Base-by-base conservation (phyloP, 2,329 filamentous ascomycete species). In the Penicillium sp. region DNA sequence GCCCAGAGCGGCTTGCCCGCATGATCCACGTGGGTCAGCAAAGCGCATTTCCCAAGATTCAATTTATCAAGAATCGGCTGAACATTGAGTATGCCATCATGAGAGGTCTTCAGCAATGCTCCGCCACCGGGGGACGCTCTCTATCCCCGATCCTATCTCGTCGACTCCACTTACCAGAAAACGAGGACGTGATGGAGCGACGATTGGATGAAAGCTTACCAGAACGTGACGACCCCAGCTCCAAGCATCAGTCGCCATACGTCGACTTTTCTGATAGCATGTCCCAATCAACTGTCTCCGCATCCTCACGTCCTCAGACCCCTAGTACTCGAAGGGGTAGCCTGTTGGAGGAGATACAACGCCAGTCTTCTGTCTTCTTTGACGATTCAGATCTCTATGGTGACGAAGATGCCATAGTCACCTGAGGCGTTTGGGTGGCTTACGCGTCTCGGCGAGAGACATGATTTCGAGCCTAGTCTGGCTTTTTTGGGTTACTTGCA, bases 11-110 rank as follows among this genome's bases (percentile, higher is more conserved):
- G 3, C 74, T 98, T 9, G 89, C 87, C 6, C 80, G 87, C 32
- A 96, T 97, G 92, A 81, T 98, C 12, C 87, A 90, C 54, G 87
- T 89, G 50, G 93, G 93, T 18, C 87, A 95, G 68, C 88, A 93
- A 69, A 90, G 87, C 55, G 83, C 87, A 1, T 98, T 95, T 66
- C 89, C 93, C 0, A 95, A 93, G 67, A 77, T 98, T 44, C 88
- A 93, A 65, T 98, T 97, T 65, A 82, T 97, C 51, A 82, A 80
- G 23, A 98, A 98, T 66, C 75, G 93, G 44, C 81, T 96, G 58
- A 89, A 88, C 62, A 77, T 96, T 7, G 93, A 98, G 72, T 78
- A 84, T 43, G 65, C 81, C 6, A 81, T 86, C 42, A 76, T 82
- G 53, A 72, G 80, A 56, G 82, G 81, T 2, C 67, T 82, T 6